phyloP scores from a whole-genome alignment of 73 alveolate species.

The Paramecium bursaria region DNA sequence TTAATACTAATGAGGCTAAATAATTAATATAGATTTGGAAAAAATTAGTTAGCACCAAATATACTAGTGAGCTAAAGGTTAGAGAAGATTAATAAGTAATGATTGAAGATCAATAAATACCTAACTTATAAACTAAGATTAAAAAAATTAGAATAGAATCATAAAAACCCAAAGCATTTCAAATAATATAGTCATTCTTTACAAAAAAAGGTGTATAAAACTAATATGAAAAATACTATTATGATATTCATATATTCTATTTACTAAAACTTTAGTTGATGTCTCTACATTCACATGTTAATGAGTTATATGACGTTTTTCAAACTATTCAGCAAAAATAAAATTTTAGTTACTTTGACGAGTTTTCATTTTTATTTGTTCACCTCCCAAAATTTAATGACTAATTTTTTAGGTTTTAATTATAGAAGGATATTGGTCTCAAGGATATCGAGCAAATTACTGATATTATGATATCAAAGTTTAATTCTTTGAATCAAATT shows the following conservation, averaged over 20 bases:
- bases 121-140: background rate
- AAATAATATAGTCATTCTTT: background rate
- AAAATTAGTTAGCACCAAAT: background rate
- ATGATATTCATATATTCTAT: constrained; percentile 30
- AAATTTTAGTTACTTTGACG: constrained; percentile 17
- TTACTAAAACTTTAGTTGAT: constrained; percentile 15
- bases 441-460: background rate
- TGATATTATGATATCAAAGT: too few species aligned
- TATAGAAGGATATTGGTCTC: too few species aligned
- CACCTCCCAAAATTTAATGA: background rate
- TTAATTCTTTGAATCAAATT: background rate
- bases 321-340: background rate
- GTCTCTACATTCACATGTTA: constrained; percentile 3
- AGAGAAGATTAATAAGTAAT: background rate
- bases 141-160: constrained; percentile 39
- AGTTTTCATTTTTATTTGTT: background rate
- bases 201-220: background rate
- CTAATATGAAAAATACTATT: constrained; percentile 34
- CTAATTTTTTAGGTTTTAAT: too few species aligned
- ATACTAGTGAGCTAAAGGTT: background rate
- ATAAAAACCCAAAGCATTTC: background rate
- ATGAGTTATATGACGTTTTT: constrained; percentile 18
- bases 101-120: background rate
- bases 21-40: constrained; percentile 25
- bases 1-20: constrained; percentile 18